Conservation (phyloP, 441 rosid genomes). For the Lepidium campestre region DNA sequence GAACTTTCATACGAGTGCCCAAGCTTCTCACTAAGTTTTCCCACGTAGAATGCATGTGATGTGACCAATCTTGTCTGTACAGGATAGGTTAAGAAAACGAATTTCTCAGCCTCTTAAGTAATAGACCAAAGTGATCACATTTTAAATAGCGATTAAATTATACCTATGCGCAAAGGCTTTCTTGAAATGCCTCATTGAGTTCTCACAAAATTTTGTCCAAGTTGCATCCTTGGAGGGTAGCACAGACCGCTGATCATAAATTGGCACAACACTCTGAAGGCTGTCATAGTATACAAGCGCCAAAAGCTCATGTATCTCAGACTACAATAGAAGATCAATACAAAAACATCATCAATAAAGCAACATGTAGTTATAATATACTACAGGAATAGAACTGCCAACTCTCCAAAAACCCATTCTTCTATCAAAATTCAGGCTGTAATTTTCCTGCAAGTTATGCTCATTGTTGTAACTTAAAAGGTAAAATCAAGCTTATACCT, state of each 20-base stretch:
- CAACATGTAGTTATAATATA: not conserved
- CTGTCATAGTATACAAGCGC: constrained; percentile 98
- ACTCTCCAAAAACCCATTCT: not conserved
- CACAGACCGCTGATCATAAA: constrained; percentile 83
- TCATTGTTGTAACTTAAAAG: not conserved
- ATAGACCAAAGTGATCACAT: constrained; percentile 5
- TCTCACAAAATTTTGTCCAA: constrained; percentile 78
- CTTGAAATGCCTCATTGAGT: constrained; percentile 84
- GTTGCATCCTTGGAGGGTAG: constrained; percentile 78
- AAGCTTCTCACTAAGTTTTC: constrained; percentile 95
- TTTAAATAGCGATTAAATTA: constrained; percentile 15
- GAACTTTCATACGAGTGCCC: constrained; percentile 60
- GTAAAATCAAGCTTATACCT: not conserved
- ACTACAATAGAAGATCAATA: constrained; percentile 44
- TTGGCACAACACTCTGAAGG: constrained; percentile 97
- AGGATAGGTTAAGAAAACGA: constrained; percentile 8
- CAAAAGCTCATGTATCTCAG: constrained; percentile 93
- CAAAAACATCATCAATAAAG: constrained; percentile 24
- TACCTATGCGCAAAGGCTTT: constrained; percentile 89
- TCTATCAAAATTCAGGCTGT: constrained; percentile 6
- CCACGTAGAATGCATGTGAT: constrained; percentile 98
- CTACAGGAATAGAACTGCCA: constrained; percentile 1
- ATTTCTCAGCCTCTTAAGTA: constrained; percentile 14
- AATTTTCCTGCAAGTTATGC: constrained; percentile 4
- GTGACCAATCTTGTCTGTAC: constrained; percentile 95